A percentile compares a stretch with the other conserved stretches of the same genome.
phyloP scores from a whole-genome alignment of 2,329 filamentous ascomycete species.

The Sporothrix sp. region DNA sequence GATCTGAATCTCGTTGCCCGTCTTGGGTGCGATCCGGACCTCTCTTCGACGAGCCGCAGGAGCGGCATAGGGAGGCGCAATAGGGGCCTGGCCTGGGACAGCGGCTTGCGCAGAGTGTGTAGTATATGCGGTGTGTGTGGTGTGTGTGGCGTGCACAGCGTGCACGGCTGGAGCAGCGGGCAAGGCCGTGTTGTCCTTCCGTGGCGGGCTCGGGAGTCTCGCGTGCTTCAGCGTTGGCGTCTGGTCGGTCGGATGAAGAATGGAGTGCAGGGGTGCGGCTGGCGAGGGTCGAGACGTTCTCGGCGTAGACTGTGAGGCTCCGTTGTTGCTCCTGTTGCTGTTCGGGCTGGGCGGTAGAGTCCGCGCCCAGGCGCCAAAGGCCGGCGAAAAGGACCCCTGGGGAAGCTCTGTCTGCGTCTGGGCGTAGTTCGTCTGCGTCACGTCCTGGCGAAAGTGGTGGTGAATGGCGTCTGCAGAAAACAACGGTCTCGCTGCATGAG shows the following conservation, averaged over 20 bases:
- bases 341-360: background rate
- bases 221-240: background rate
- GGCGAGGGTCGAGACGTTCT: too few relatives aligned
- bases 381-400: background rate
- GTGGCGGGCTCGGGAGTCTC: background rate
- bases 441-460: background rate
- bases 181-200: too few relatives aligned
- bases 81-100: too few relatives aligned
- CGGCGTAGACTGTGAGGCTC: too few relatives aligned
- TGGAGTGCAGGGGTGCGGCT: conserved; percentile 7
- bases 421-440: background rate
- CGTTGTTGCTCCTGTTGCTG: too few relatives aligned
- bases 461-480: background rate
- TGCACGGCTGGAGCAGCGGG: too few relatives aligned
- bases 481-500: too few relatives aligned
- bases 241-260: conserved; percentile 11
- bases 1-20: conserved; percentile 5
- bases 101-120: too few relatives aligned
- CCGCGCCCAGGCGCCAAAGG: background rate
- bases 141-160: too few relatives aligned
- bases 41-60: too few relatives aligned
- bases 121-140: too few relatives aligned
- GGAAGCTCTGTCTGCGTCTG: background rate
- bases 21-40: background rate
- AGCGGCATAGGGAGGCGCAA: too few relatives aligned